phyloP scores from a whole-genome alignment of 176 grass and related monocot species.

The Leersia perrieri region DNA sequence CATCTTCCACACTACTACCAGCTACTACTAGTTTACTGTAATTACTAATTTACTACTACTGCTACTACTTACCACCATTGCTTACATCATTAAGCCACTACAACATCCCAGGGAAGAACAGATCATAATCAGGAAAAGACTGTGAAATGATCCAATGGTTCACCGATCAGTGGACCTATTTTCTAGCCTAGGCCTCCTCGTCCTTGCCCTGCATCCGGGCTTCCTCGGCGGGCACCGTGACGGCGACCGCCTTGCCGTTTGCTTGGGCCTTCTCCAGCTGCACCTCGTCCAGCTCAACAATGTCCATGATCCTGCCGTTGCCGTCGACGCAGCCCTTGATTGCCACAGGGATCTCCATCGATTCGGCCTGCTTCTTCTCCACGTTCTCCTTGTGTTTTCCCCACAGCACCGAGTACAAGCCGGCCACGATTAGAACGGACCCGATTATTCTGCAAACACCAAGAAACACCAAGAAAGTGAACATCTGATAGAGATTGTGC shows the following conservation, averaged over 20 bases:
- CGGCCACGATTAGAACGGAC: slow-evolving; percentile 67
- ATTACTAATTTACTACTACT: slow-evolving; percentile 6
- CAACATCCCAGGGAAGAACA: slow-evolving; percentile 14
- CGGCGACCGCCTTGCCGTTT: slow-evolving; percentile 54
- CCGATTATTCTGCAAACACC: slow-evolving; percentile 66
- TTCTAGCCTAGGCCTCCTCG: slow-evolving; percentile 27
- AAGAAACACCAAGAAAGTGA: slow-evolving; percentile 13
- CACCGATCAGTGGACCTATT: slow-evolving; percentile 5
- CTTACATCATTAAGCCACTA: slow-evolving; percentile 2
- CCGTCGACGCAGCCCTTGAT: slow-evolving; percentile 60
- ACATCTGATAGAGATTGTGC: not conserved
- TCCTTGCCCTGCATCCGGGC: slow-evolving; percentile 51
- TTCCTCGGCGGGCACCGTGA: slow-evolving; percentile 38
- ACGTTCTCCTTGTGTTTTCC: slow-evolving; percentile 88
- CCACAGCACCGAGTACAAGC: slow-evolving; percentile 94
- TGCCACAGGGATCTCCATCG: slow-evolving; percentile 62
- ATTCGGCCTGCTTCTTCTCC: slow-evolving; percentile 64
- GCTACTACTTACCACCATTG: not conserved
- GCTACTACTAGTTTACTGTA: not conserved
- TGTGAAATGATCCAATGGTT: not conserved
- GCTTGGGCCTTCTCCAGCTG: slow-evolving; percentile 73
- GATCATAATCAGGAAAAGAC: not conserved
- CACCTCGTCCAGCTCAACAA: slow-evolving; percentile 64
- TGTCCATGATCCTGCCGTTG: slow-evolving; percentile 58
- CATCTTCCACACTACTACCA: slow-evolving; percentile 5